Percentiles rank a stretch among this genome's conserved stretches.
phyloP scores from a whole-genome alignment of 2,329 filamentous ascomycete species.

The Tolypocladium paradoxum region DNA sequence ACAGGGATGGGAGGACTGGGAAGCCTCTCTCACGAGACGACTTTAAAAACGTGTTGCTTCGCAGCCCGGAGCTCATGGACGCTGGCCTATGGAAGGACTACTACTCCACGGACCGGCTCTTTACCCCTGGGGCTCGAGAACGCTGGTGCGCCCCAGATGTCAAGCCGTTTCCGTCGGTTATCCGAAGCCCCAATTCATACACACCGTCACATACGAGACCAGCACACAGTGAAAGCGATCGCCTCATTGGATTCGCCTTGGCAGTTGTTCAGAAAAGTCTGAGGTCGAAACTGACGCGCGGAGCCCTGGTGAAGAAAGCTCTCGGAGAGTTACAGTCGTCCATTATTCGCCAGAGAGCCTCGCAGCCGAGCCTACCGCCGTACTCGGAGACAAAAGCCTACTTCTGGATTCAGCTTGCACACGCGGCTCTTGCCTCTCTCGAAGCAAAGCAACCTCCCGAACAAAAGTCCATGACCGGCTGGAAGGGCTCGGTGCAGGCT shows the following conservation, averaged over 20 bases:
- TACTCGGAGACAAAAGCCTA: constrained; percentile 22
- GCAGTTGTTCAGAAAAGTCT: constrained; percentile 14
- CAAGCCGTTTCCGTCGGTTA: constrained; percentile 13
- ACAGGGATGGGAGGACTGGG: constrained; percentile 6
- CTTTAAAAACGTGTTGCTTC: constrained; percentile 14
- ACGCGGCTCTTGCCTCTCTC: constrained; percentile 5
- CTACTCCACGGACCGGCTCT: constrained; percentile 21
- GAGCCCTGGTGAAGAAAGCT: constrained; percentile 15
- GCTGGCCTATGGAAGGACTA: constrained; percentile 18
- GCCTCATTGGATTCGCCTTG: constrained; percentile 18
- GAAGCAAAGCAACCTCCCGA: neutral
- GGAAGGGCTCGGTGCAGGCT: neutral
- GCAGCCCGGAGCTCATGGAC: constrained; percentile 17
- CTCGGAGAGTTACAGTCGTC: constrained; percentile 13
- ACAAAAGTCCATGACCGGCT: neutral
- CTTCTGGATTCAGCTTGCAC: constrained; percentile 19
- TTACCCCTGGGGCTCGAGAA: constrained; percentile 15
- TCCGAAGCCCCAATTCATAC: neutral
- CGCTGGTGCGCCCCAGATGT: constrained; percentile 20
- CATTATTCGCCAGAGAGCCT: constrained; percentile 11
- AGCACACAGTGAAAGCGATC: constrained; percentile 6
- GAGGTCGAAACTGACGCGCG: neutral
- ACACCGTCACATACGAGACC: neutral
- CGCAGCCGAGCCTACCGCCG: constrained; percentile 8
- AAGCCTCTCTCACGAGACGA: constrained; percentile 5